A percentile compares a stretch with the other conserved stretches of the same genome.
These are phyloP conservation scores for Hanseniaspora thailandica DNA, from an alignment of 805 yeast genomes.

Conservation along the genomic window DNA sequence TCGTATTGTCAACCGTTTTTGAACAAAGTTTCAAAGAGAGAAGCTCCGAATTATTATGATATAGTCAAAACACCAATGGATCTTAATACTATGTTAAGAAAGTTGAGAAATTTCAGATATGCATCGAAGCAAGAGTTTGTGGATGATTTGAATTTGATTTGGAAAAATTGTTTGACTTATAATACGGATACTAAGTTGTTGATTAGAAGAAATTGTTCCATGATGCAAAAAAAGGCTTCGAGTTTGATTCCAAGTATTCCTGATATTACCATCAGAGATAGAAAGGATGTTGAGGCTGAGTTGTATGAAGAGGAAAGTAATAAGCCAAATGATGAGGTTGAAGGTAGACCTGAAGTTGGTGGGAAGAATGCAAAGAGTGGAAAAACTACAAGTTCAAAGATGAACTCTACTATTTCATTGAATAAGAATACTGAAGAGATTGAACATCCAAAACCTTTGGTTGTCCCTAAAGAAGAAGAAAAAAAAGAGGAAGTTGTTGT, in stretches of 20 bases:
- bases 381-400: background rate
- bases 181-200: slow-evolving; percentile 93
- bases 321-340: slow-evolving; percentile 21
- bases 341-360: slow-evolving; percentile 30
- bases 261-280: slow-evolving; percentile 63
- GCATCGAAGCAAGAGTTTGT: slow-evolving; percentile 78
- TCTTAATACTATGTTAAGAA: slow-evolving; percentile 83
- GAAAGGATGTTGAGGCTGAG: slow-evolving; percentile 32
- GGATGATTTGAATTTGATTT: slow-evolving; percentile 87
- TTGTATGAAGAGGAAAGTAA: slow-evolving; percentile 19
- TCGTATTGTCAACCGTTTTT: slow-evolving; percentile 94
- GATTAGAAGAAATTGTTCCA: slow-evolving; percentile 79
- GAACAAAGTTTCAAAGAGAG: slow-evolving; percentile 92
- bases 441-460: too few relatives aligned
- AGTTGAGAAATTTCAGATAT: slow-evolving; percentile 71
- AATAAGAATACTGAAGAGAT: background rate
- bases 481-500: slow-evolving; percentile 14
- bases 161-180: slow-evolving; percentile 87
- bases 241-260: slow-evolving; percentile 76
- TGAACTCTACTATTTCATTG: background rate
- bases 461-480: background rate
- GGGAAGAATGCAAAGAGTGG: slow-evolving; percentile 11
- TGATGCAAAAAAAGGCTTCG: slow-evolving; percentile 85
- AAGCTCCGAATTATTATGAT: slow-evolving; percentile 91
- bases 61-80: slow-evolving; percentile 94